Evolutionary conservation across 768 basidiomycete genomes (phyloP).

Genomic region (Russula dissimulans): DNA sequence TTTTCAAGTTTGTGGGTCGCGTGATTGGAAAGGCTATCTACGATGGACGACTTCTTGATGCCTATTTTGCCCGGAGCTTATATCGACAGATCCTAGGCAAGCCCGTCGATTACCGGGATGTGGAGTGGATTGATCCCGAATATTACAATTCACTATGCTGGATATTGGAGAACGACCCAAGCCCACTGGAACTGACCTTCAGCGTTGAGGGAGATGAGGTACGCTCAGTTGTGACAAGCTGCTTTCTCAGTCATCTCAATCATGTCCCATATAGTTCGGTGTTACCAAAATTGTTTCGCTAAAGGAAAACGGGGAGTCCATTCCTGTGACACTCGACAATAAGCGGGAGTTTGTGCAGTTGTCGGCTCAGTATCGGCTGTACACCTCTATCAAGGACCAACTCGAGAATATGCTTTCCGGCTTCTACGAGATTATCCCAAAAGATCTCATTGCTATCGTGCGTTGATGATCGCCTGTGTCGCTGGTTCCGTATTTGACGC

Average conservation of each 20-base stretch:
- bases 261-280: constrained; percentile 55
- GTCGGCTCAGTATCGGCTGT: constrained; percentile 88
- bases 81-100: constrained; percentile 93
- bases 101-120: constrained; percentile 90
- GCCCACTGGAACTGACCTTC: constrained; percentile 79
- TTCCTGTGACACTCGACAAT: constrained; percentile 93
- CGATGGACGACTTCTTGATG: constrained; percentile 91
- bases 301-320: constrained; percentile 73
- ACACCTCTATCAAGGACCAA: constrained; percentile 92
- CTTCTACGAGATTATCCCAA: constrained; percentile 97
- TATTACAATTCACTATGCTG: constrained; percentile 97
- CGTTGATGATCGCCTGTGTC: constrained; percentile 25
- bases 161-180: constrained; percentile 96
- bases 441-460: constrained; percentile 89
- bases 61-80: constrained; percentile 94
- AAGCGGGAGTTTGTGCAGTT: constrained; percentile 93
- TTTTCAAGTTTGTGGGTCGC: constrained; percentile 98
- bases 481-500: constrained; percentile 20
- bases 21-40: constrained; percentile 98
- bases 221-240: constrained; percentile 21
- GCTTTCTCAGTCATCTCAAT: neutral
- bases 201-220: constrained; percentile 95
- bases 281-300: constrained; percentile 80
- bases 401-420: constrained; percentile 83
- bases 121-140: constrained; percentile 97